These are phyloP conservation scores for Endotrypanum monterogeii DNA, from an alignment of 208 protist genomes.

Conservation along the genomic window DNA sequence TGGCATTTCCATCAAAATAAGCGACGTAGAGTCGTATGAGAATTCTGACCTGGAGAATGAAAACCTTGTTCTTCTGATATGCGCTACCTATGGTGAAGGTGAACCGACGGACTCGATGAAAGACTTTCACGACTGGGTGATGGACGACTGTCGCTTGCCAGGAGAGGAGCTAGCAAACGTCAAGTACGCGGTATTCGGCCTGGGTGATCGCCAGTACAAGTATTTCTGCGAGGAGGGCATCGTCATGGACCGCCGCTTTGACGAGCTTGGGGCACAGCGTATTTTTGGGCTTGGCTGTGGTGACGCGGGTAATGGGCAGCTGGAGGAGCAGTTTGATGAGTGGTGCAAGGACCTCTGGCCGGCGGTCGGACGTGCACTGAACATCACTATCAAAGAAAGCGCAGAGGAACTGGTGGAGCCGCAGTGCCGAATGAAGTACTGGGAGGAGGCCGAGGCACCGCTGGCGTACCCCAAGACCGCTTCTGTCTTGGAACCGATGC, in stretches of 20 bases:
- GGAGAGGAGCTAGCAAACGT: conserved; percentile 71
- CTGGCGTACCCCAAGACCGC: conserved; percentile 87
- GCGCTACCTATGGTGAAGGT: conserved; percentile 92
- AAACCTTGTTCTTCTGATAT: conserved; percentile 74
- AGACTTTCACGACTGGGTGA: conserved; percentile 84
- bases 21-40: conserved; percentile 78
- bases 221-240: conserved; percentile 89
- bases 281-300: conserved; percentile 81
- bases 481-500: conserved; percentile 87
- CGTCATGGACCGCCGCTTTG: conserved; percentile 86
- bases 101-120: conserved; percentile 92
- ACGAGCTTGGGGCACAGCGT: conserved; percentile 85
- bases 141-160: conserved; percentile 56
- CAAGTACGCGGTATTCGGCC: conserved; percentile 89
- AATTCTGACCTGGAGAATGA: conserved; percentile 60
- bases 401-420: conserved; percentile 74
- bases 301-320: conserved; percentile 68
- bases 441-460: conserved; percentile 74
- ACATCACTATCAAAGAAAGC: conserved; percentile 69
- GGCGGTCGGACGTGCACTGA: conserved; percentile 67
- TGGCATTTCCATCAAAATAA: conserved; percentile 55
- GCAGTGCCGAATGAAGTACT: conserved; percentile 84
- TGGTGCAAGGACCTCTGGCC: conserved; percentile 85
- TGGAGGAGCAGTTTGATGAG: conserved; percentile 92
- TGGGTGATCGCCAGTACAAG: conserved; percentile 92